A percentile compares a stretch with the other conserved stretches of the same genome.
phyloP scores from a whole-genome alignment of 768 basidiomycete genomes.

The Coprinellus micaceus region DNA sequence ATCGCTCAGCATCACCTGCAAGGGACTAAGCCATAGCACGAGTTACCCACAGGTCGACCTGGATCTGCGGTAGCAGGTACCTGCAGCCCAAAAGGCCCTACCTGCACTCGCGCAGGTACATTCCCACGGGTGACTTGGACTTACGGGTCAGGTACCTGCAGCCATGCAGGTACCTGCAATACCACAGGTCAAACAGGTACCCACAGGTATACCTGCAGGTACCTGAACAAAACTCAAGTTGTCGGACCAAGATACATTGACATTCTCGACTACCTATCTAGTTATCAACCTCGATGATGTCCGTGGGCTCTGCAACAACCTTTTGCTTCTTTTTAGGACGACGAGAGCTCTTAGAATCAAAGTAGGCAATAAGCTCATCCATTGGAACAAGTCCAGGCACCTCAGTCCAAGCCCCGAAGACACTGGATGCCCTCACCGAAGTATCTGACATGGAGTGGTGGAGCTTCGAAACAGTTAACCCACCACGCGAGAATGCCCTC shows the following conservation, averaged over 20 bases:
- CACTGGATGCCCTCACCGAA: constrained; percentile 18
- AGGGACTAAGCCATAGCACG: too few species aligned
- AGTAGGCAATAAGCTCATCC: constrained; percentile 2
- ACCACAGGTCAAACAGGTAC: neutral
- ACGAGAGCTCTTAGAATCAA: constrained; percentile 6
- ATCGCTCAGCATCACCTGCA: too few species aligned
- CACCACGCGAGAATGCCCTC: constrained; percentile 23
- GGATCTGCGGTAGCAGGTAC: constrained; percentile 11
- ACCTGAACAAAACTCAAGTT: too few species aligned
- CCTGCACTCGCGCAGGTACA: constrained; percentile 3
- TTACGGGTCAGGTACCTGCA: constrained; percentile 10
- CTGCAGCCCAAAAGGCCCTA: constrained; percentile 1
- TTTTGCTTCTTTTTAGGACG: constrained; percentile 7
- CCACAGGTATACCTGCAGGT: constrained; percentile 7
- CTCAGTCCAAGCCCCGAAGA: constrained; percentile 22
- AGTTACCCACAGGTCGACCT: constrained; percentile 10
- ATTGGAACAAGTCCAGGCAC: constrained; percentile 5
- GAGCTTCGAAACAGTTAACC: too few species aligned
- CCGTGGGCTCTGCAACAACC: neutral
- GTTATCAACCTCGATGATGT: neutral
- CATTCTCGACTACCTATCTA: neutral
- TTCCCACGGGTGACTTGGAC: constrained; percentile 13
- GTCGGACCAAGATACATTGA: too few species aligned
- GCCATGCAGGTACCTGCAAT: neutral
- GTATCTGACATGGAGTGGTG: constrained; percentile 23